These are phyloP conservation scores for Xylariaceae sp. DNA, from an alignment of 2,329 filamentous ascomycete genomes.

Conservation along the genomic window DNA sequence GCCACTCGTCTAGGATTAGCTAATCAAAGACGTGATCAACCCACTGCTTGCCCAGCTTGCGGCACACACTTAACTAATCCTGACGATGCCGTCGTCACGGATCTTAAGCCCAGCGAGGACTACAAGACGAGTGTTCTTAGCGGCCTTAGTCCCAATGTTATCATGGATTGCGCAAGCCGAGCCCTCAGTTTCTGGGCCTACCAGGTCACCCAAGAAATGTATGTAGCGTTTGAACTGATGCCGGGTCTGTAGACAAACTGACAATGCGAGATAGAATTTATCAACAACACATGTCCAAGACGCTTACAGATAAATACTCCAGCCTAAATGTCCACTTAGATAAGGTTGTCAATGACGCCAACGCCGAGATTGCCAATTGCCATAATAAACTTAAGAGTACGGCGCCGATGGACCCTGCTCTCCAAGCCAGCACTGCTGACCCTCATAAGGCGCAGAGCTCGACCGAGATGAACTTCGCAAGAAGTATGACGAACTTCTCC, in stretches of 20 bases:
- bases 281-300: constrained; percentile 76
- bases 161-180: constrained; percentile 86
- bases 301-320: constrained; percentile 74
- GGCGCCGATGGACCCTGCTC: constrained; percentile 29
- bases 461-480: constrained; percentile 69
- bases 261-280: constrained; percentile 63
- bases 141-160: constrained; percentile 78
- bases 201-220: constrained; percentile 86
- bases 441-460: constrained; percentile 56
- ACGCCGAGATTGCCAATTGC: constrained; percentile 71
- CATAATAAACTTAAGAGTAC: constrained; percentile 69
- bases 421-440: constrained; percentile 10
- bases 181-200: constrained; percentile 87
- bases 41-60: constrained; percentile 77
- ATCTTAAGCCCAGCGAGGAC: constrained; percentile 81
- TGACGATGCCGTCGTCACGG: constrained; percentile 76
- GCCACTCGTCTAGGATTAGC: constrained; percentile 70
- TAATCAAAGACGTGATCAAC: constrained; percentile 56
- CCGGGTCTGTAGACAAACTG: not conserved
- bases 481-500: constrained; percentile 75
- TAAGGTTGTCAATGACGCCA: constrained; percentile 76
- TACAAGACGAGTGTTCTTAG: constrained; percentile 89
- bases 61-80: constrained; percentile 69
- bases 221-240: constrained; percentile 38
- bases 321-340: constrained; percentile 71